Base-by-base conservation (phyloP, 2,329 filamentous ascomycete genomes). In the Aureobasidium sp. region DNA sequence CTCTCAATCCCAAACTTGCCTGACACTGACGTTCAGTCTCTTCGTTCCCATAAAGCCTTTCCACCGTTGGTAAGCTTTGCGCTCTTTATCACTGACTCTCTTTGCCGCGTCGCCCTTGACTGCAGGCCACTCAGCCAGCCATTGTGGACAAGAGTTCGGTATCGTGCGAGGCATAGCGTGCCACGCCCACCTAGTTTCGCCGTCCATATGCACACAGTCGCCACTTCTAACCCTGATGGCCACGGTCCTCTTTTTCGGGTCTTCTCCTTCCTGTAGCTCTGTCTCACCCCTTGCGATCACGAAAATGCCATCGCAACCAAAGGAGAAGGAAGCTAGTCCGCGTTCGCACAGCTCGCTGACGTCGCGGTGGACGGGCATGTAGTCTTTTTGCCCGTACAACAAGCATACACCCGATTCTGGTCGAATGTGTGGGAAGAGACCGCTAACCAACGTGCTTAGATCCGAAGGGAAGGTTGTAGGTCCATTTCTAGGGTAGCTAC, bases 21-120 rank as follows among this genome's bases (percentile, higher is more conserved):
- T 70, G 66, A 73, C 74, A 61, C 71, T 73, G 29, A 75, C 72
- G 51, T 75, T 75, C 64, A 75, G 71, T 27, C 73, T 71, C 64
- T 75, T 75, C 37, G 71, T 71, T 2, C 68, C 69, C 72, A 75
- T 74, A 55, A 72, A 75, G 1, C 72, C 72, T 51, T 68, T 74
- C 73, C 73, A 75, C 61, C 71, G 72, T 64, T 72, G 71, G 62
- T 68, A 74, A n/a, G 66, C 66, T 62, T 67, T 73, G 63, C 45
- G 49, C 48, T 61, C 61, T 45, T 61, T 55, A 8, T 62, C 44
- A 32, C 32, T 45, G 4, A 42, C 50, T 34, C 45, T 49, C 49
- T 21, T 58, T 71, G 68, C 8, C 71, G 67, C 8, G 68, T 72
- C 47, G 67, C 68, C 30, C 69, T 73, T 9, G 30, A 72, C 71